Evolutionary conservation across 208 protist species (phyloP), one percentile per base, ranked within the genome.

Genomic region (Trypanosomatidae sp.): DNA sequence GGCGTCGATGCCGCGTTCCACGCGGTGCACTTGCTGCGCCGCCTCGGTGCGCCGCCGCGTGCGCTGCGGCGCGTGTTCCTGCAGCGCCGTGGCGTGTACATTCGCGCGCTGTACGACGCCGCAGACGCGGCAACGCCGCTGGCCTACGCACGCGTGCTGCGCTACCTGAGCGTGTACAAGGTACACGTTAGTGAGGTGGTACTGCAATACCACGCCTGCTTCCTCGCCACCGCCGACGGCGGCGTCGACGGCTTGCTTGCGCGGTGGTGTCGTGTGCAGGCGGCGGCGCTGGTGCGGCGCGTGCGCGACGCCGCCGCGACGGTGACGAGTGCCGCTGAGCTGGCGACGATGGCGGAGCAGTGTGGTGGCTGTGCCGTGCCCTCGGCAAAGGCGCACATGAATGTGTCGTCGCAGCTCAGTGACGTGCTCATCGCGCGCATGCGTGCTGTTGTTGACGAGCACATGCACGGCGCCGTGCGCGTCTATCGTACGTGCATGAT

Each of bases 341-440:
- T 92, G 23, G 71, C 71, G 8, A 50, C 81, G 16, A 61, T 92
- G 20, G 55, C 74, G 47, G 78, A 88, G 56, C 74, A 92, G 55
- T 83, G 65, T 57, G 32, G 38, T 35, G 71, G 46, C 28, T 66
- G 62, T 45, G 56, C 61, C 20, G 25, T 46, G 24, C 58, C 61
- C 6, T 51, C 56, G 18, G 63, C 58, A 3, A 45, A 60, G 43
- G 59, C 77, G 30, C 64, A 76, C 48, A 71, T 74, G 32, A 72
- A 83, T 51, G 51, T 86, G 2, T 66, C 57, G 11, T 43, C 66
- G 10, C 42, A 68, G 6, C 28, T 92, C 13, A 65, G 66, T 19
- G 60, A 46, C 28, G 26, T 74, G 11, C 40, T 88, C 6, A 38
- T 48, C 6, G 41, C 49, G 19, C 73, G 75, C n/a, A 71, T 77